These are phyloP conservation scores for Aristolochia contorta DNA, from an alignment of 164 flowering plant species.

Conservation along the genomic window DNA sequence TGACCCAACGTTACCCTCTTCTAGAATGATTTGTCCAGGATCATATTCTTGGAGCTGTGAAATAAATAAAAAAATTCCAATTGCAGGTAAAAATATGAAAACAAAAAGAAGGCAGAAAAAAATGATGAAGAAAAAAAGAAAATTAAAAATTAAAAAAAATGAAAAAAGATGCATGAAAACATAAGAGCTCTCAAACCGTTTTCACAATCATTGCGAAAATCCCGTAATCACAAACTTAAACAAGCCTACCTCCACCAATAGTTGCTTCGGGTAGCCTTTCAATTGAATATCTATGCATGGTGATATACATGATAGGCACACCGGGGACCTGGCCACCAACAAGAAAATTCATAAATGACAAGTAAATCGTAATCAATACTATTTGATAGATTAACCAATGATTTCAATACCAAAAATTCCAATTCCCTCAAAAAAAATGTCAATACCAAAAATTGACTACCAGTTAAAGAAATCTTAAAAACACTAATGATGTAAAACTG, in stretches of 20 bases:
- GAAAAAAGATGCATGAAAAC: no score
- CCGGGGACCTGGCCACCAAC: constrained; percentile 65
- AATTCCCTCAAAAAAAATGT: neutral
- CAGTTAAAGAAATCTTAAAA: neutral
- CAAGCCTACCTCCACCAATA: constrained; percentile 77
- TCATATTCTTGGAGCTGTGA: constrained; percentile 65
- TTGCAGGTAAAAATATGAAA: neutral
- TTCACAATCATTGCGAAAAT: no score
- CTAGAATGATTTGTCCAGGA: constrained; percentile 3
- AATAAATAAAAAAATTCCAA: neutral
- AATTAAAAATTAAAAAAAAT: no score
- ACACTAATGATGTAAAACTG: neutral
- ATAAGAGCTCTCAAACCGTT: no score
- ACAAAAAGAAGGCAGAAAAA: no score
- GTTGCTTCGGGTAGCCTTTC: constrained; percentile 98
- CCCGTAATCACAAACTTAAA: neutral
- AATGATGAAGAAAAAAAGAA: no score
- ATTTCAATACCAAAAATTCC: neutral
- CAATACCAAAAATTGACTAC: neutral
- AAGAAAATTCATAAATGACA: neutral
- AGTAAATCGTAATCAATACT: no score
- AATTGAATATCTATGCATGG: constrained; percentile 73
- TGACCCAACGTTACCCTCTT: neutral
- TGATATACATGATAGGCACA: constrained; percentile 95
- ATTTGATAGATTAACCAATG: neutral